A percentile compares a stretch with the other conserved stretches of the same genome.
Evolutionary conservation across 176 grass and related monocot genomes (phyloP).

Genomic region (Rhynchospora tenuis): DNA sequence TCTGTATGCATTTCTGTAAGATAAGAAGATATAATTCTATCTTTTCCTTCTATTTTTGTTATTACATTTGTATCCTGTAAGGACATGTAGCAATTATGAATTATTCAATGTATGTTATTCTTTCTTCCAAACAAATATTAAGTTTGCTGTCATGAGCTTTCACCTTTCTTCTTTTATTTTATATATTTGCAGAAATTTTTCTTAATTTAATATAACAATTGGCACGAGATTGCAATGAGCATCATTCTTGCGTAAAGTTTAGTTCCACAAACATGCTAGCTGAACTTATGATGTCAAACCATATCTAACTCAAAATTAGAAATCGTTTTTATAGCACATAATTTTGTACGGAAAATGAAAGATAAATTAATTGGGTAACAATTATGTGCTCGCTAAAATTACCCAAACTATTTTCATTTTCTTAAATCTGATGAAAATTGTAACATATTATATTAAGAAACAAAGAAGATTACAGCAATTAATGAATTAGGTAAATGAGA

Average conservation of each 20-base stretch:
- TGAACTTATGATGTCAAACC: neutral
- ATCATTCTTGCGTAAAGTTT: neutral
- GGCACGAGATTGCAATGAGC: neutral
- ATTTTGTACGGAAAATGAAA: neutral
- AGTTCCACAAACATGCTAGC: neutral
- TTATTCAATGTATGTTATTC: neutral
- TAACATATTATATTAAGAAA: neutral
- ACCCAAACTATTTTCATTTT: neutral
- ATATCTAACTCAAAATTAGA: neutral
- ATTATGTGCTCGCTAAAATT: no score
- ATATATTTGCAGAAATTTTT: neutral
- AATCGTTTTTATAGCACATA: neutral
- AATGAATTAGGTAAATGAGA: neutral
- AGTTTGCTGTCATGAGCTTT: neutral
- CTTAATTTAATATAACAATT: neutral
- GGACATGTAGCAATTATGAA: neutral
- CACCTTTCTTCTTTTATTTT: neutral
- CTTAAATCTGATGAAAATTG: neutral
- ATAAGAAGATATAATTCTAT: slow-evolving; percentile 9
- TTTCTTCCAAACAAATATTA: neutral
- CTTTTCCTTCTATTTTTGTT: neutral
- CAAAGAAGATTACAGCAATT: neutral
- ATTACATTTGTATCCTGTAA: neutral
- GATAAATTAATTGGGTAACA: neutral
- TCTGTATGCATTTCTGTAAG: neutral